Base-by-base conservation (phyloP, 192 early-diverging fungal genomes). In the Podila clonocystis region DNA sequence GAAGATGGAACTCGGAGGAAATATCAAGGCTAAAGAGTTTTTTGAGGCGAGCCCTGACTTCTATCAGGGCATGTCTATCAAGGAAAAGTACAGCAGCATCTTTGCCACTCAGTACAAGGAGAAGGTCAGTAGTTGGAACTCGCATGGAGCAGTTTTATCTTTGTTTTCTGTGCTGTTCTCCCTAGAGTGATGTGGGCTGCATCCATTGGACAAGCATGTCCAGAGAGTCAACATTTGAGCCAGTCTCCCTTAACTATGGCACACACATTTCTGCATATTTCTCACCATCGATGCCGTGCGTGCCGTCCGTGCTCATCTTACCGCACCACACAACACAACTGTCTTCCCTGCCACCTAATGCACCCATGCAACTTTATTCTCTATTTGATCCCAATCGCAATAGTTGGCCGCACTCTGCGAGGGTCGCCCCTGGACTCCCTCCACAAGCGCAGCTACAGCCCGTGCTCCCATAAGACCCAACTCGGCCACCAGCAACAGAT, bases 1-100 rank as follows among this genome's bases (percentile, higher is more conserved):
- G 78, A 92, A 96, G 63, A 99, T 99, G 97, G 86, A 91, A 85
- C 75, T 90, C 55, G 98, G 96, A 72, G 98, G 98, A 15, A 99
- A 99, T 82, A 82, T 86, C 55, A 93, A 93, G 65, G 95, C 94
- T 20, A 87, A 89, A 58, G 90, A 91, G 31, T 99, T 98, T 82
- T 98, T 97, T 84, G 88, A 89, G 67, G 72, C 91, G 2, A 93
- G 95, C 74, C 84, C 92, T 19, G 95, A 95, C 58, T 96, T 93
- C 76, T 82, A 77, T 5, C 85, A 88, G 19, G 87, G 87, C 8
- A 93, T 97, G 94, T 65, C 87, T 9, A 91, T 97, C 65, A 83
- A 85, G 61, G 94, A 97, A 65, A 98, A 97, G 82, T 98, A 98
- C 87, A 91, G 90, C 83, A 91, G 91, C 73, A 87, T 91, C 50